Conservation (phyloP, 805 yeast species). For the Sugiyamaella americana region DNA sequence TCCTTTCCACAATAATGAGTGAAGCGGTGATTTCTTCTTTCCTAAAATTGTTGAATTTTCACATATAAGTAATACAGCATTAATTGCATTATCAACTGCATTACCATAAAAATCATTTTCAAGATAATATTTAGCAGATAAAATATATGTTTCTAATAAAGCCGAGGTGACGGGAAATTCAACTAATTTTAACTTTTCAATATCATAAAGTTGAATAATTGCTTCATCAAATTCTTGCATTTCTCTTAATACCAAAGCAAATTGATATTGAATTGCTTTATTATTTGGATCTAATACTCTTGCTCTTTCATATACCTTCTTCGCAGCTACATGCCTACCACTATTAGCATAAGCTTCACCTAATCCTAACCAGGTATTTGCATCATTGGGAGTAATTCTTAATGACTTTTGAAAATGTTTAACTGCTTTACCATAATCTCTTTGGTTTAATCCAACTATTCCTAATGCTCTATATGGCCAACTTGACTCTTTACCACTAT, state of each 20-base stretch:
- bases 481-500: constrained; percentile 13
- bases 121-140: constrained; percentile 48
- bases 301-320: constrained; percentile 71
- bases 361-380: constrained; percentile 86
- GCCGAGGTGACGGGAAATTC: constrained; percentile 36
- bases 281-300: constrained; percentile 45
- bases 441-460: constrained; percentile 61
- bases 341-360: constrained; percentile 90
- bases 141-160: constrained; percentile 47
- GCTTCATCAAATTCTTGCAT: constrained; percentile 65
- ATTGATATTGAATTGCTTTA: constrained; percentile 60
- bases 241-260: constrained; percentile 58
- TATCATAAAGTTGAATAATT: constrained; percentile 40
- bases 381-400: constrained; percentile 58
- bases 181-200: constrained; percentile 38
- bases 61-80: constrained; percentile 41
- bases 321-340: constrained; percentile 83
- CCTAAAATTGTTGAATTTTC: constrained; percentile 31
- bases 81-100: constrained; percentile 45
- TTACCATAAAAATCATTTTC: constrained; percentile 61
- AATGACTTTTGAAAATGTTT: constrained; percentile 85
- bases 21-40: constrained; percentile 39
- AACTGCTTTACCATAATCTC: constrained; percentile 71
- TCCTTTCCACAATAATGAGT: constrained; percentile 51
- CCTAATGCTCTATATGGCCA: constrained; percentile 95